Percentiles rank a stretch among this genome's conserved stretches.
phyloP scores from a whole-genome alignment of 345 rosid species.

The Populus davidiana region DNA sequence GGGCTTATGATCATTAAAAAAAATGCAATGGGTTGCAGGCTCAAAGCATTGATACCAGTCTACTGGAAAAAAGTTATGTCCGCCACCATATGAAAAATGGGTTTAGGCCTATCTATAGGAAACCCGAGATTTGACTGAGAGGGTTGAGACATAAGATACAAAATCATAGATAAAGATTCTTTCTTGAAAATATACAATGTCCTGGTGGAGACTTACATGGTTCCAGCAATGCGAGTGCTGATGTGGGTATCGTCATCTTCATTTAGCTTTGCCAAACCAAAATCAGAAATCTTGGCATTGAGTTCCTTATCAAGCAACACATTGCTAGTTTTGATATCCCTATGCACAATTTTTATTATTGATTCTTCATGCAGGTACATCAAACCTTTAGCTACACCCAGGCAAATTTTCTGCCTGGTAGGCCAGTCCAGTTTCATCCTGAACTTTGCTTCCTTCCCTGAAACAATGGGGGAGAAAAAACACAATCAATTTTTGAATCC shows the following conservation, averaged over 20 bases:
- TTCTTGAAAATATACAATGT: background rate
- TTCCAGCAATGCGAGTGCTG: conserved; percentile 86
- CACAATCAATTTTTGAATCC: background rate
- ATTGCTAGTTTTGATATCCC: conserved; percentile 91
- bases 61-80: background rate
- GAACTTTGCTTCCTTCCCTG: conserved; percentile 47
- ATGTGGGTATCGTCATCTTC: conserved; percentile 83
- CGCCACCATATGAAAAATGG: too few relatives aligned
- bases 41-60: too few relatives aligned
- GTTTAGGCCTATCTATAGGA: background rate
- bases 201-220: conserved; percentile 49
- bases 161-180: background rate
- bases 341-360: conserved; percentile 73
- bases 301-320: conserved; percentile 81
- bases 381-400: conserved; percentile 76
- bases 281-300: conserved; percentile 85
- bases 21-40: too few relatives aligned
- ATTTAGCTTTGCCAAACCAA: conserved; percentile 81
- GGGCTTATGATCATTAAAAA: too few relatives aligned
- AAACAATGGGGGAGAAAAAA: background rate
- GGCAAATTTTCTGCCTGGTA: conserved; percentile 60
- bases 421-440: conserved; percentile 71
- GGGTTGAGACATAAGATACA: background rate
- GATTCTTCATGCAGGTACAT: conserved; percentile 87
- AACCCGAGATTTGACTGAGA: background rate